Conservation (phyloP, 2,329 filamentous ascomycete genomes). For the Fusarium agapanthi region DNA sequence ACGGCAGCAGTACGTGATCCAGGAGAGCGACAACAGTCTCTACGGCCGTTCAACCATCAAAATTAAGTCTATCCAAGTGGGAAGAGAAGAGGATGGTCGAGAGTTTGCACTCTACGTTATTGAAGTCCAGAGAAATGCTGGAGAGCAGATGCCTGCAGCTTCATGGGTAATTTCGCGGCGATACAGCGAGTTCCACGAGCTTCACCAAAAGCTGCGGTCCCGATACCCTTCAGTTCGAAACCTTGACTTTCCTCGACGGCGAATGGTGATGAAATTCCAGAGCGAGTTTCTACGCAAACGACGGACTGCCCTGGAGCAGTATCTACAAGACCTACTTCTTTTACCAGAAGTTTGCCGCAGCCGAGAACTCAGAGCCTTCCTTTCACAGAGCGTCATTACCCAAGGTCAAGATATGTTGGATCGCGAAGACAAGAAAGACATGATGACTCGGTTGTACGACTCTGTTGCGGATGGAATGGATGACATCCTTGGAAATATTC, state of each 20-base stretch:
- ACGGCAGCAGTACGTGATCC: conserved; percentile 93
- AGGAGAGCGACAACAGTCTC: conserved; percentile 97
- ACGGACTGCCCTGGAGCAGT: conserved; percentile 82
- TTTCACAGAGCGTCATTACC: conserved; percentile 85
- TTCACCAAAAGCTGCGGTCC: conserved; percentile 87
- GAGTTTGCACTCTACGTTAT: conserved; percentile 95
- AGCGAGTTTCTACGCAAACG: conserved; percentile 95
- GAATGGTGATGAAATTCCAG: conserved; percentile 96
- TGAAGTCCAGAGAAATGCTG: conserved; percentile 88
- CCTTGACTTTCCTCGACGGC: conserved; percentile 89
- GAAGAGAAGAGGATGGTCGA: conserved; percentile 88
- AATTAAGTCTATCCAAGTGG: conserved; percentile 93
- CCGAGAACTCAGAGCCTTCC: conserved; percentile 88
- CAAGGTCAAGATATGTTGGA: conserved; percentile 66
- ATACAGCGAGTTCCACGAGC: conserved; percentile 96
- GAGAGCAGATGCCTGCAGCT: conserved; percentile 96
- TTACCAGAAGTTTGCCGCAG: conserved; percentile 95
- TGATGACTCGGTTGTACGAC: conserved; percentile 94
- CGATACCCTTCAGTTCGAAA: conserved; percentile 88
- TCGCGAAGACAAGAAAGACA: conserved; percentile 77
- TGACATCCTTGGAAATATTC: conserved; percentile 94
- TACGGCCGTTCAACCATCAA: conserved; percentile 90
- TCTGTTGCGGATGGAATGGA: conserved; percentile 98
- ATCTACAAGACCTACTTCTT: conserved; percentile 81
- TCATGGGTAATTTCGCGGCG: conserved; percentile 92